phyloP scores from a whole-genome alignment of 352 stramenopile species.

The Globisporangium apiculatum region DNA sequence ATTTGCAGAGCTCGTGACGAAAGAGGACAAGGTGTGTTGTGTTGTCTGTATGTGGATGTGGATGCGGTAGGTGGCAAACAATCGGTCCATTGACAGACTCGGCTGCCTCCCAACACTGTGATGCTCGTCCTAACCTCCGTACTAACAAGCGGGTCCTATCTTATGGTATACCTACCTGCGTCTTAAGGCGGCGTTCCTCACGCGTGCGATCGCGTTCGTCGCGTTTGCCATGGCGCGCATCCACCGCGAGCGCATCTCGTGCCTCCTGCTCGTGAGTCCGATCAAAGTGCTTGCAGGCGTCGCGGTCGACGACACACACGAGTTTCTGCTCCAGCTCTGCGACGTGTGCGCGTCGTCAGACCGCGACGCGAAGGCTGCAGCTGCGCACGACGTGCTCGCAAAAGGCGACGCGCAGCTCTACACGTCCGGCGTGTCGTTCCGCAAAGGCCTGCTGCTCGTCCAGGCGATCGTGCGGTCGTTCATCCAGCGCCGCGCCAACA shows the following conservation, averaged over 20 bases:
- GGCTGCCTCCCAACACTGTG: not conserved
- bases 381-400: constrained; percentile 38
- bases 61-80: not conserved
- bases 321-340: constrained; percentile 71
- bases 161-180: too few species aligned
- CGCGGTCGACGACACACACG: constrained; percentile 51
- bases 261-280: constrained; percentile 73
- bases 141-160: too few species aligned
- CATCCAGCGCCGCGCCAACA: constrained; percentile 34
- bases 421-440: constrained; percentile 65
- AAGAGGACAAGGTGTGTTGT: constrained; percentile 63
- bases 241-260: constrained; percentile 45
- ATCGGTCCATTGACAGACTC: not conserved
- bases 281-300: constrained; percentile 75
- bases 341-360: constrained; percentile 46
- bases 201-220: constrained; percentile 67
- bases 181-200: constrained; percentile 57
- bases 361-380: constrained; percentile 40
- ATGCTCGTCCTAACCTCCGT: constrained; percentile 6
- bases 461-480: constrained; percentile 65
- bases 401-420: constrained; percentile 72
- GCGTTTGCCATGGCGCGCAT: constrained; percentile 41
- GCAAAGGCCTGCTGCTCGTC: constrained; percentile 56
- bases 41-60: not conserved
- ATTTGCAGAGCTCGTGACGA: constrained; percentile 47